These are phyloP conservation scores for Cichorium intybus DNA, from an alignment of 140 eudicot genomes.

Conservation along the genomic window DNA sequence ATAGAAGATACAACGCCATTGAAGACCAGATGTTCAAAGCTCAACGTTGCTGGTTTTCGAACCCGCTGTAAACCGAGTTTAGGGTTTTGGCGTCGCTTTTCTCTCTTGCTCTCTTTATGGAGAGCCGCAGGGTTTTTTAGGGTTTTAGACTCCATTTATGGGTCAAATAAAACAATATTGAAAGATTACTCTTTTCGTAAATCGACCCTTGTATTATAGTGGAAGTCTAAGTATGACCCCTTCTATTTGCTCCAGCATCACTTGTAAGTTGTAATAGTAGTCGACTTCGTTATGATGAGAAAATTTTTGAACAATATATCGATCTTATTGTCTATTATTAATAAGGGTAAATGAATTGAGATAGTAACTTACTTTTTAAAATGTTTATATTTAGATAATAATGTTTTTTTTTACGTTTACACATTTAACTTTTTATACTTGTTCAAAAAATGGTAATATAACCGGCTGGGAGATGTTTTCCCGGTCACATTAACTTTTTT, in stretches of 20 bases:
- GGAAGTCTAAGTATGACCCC: neutral
- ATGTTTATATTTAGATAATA: too few relatives aligned
- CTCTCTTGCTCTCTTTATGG: conserved; percentile 1
- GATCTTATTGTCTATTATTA: too few relatives aligned
- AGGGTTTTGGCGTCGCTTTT: conserved; percentile 32
- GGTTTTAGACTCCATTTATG: conserved; percentile 20
- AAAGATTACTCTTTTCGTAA: neutral
- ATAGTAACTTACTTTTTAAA: too few relatives aligned
- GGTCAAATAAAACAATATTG: neutral
- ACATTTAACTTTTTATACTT: too few relatives aligned
- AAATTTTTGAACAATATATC: too few relatives aligned
- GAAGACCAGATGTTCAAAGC: neutral
- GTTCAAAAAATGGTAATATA: too few relatives aligned
- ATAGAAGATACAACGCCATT: conserved; percentile 61
- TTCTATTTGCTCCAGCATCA: neutral
- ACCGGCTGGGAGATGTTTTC: too few relatives aligned
- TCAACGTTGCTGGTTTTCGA: neutral
- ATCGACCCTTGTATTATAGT: neutral
- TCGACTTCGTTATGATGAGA: neutral
- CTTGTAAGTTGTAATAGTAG: too few relatives aligned
- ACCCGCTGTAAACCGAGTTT: conserved; percentile 4
- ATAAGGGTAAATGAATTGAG: too few relatives aligned
- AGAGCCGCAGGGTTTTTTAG: conserved; percentile 28
- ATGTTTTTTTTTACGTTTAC: too few relatives aligned
- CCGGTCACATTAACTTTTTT: too few relatives aligned